Evolutionary conservation across 169 alveolate species (phyloP).

Genomic region (Eimeria sp.): DNA sequence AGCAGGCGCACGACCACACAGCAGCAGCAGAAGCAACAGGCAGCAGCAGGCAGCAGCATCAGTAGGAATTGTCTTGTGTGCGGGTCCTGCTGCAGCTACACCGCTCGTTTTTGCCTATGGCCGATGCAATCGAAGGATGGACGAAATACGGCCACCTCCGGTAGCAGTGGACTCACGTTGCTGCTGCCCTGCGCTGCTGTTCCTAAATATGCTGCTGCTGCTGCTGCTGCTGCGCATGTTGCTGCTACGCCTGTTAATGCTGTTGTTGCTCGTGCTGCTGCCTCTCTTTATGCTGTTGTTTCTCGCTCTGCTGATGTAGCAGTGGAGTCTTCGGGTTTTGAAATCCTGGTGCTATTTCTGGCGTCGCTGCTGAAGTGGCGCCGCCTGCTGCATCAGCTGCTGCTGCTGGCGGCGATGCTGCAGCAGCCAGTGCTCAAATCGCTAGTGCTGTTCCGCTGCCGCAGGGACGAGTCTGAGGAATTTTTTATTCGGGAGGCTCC

Average conservation of each 20-base stretch:
- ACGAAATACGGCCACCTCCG: constrained; percentile 33
- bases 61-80: background rate
- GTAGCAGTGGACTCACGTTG: background rate
- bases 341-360: background rate
- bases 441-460: constrained; percentile 16
- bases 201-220: background rate
- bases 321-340: background rate
- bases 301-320: background rate
- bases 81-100: background rate
- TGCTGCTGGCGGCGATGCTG: background rate
- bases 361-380: background rate
- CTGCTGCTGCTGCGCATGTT: too few relatives aligned
- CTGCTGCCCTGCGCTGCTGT: background rate
- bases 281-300: too few relatives aligned
- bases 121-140: constrained; percentile 32
- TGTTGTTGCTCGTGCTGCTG: too few relatives aligned
- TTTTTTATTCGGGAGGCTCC: constrained; percentile 28
- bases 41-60: too few relatives aligned
- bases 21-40: background rate
- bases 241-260: too few relatives aligned
- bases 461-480: constrained; percentile 36
- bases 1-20: background rate
- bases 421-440: background rate
- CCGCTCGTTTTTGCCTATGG: constrained; percentile 15
- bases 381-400: too few relatives aligned